phyloP scores from a whole-genome alignment of 1,284 basidiomycete species.

The Mycena citricolor region DNA sequence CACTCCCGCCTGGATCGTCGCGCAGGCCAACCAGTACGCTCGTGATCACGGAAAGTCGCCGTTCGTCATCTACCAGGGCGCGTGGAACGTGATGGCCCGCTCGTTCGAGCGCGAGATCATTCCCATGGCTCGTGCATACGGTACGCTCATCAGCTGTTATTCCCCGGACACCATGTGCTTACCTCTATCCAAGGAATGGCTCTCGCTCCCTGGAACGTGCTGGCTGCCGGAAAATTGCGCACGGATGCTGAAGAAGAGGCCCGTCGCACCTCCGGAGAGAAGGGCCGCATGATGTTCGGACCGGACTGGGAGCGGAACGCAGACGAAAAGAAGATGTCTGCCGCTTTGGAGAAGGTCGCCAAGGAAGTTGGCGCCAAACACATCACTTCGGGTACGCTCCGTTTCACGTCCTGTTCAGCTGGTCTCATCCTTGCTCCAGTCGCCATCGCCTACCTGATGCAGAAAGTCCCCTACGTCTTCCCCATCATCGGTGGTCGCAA shows the following conservation, averaged over 20 bases:
- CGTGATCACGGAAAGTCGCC: constrained; percentile 35
- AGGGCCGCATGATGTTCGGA: constrained; percentile 32
- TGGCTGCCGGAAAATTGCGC: constrained; percentile 47
- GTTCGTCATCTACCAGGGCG: constrained; percentile 41
- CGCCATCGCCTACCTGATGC: constrained; percentile 34
- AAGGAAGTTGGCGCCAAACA: constrained; percentile 1
- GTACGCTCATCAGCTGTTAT: constrained; percentile 15
- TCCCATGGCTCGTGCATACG: constrained; percentile 38
- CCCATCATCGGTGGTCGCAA: constrained; percentile 47
- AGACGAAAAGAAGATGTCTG: constrained; percentile 37
- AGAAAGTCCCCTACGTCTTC: constrained; percentile 41
- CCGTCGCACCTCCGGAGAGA: constrained; percentile 41
- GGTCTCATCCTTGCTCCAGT: no score
- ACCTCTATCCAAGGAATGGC: constrained; percentile 27
- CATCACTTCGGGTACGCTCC: constrained; percentile 29
- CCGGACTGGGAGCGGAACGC: constrained; percentile 23
- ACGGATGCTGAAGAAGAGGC: constrained; percentile 46
- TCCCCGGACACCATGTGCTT: neutral
- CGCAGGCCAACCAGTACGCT: constrained; percentile 28
- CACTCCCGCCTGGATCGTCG: constrained; percentile 28
- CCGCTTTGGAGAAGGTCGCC: constrained; percentile 37
- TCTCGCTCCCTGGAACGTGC: constrained; percentile 50
- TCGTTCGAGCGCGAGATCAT: constrained; percentile 31
- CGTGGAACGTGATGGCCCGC: constrained; percentile 30
- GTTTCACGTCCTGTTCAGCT: no score